Evolutionary conservation across 495 filamentous ascomycete genomes (phyloP), one percentile per base, ranked within the genome.

Genomic region (Penicillium nucicola): DNA sequence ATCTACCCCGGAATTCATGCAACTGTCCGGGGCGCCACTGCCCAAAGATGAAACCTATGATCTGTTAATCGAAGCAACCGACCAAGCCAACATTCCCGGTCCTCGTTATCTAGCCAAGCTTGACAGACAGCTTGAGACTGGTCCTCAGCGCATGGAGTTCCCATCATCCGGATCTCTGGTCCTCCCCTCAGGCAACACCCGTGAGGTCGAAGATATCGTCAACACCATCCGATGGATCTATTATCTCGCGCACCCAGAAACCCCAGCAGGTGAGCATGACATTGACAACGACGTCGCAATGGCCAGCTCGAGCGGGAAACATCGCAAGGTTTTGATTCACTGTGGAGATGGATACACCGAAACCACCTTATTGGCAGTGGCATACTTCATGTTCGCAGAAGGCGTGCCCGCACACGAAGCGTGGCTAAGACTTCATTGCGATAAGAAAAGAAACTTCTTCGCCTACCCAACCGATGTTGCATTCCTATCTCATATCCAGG

Each of bases 281-380:
- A 59, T 54, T 12, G 81, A 86, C 52, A 85, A 81, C 5, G 84
- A 89, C 57, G 72, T 74, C 32, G 55, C 61, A 28, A 84, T 75
- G 74, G 67, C 42, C 46, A 69, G 62, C 40, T 46, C 52, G n/a
- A 61, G 55, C 31, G 68, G 57, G 45, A 71, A 64, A 36, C 58
- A 68, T 13, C 77, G 83, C 39, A 88, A 82, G 64, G 82, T 97
- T 23, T 77, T 97, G 28, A 89, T 98, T 30, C 90, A 97, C 65
- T 97, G 93, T 65, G 83, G 85, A 1, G 93, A 98, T 70, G 93
- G 93, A 19, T 98, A 98, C 65, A 98, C 93, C 7, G 93, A 98
- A 62, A 92, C 86, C 8, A 89, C 92, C 1, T 70, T 97, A 44
- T 76, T 98, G 4, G 90, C 77, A 10, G 78, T 97, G 30, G 88